Conservation (phyloP, 108 stramenopile species). For the Chaetoceros tenuissimus region DNA sequence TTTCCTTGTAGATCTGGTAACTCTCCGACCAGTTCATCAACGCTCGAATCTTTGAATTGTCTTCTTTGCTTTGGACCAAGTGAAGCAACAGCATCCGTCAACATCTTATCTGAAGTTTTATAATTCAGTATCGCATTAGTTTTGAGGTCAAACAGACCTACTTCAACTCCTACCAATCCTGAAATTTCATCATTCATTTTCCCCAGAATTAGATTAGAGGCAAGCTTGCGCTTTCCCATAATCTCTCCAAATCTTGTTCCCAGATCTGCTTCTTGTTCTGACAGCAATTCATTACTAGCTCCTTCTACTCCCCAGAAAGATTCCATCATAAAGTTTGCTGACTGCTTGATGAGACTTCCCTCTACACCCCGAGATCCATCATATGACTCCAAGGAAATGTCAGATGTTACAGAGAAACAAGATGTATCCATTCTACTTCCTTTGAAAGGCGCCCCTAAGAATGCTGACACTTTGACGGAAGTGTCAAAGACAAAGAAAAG, state of each 20-base stretch:
- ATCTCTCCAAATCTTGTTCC: slow-evolving; percentile 50
- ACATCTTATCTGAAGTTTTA: slow-evolving; percentile 33
- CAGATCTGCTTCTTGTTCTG: slow-evolving; percentile 39
- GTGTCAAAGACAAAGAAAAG: too few species aligned
- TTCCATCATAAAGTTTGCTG: slow-evolving; percentile 46
- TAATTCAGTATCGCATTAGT: slow-evolving; percentile 19
- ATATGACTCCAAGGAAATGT: not conserved
- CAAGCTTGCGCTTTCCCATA: slow-evolving; percentile 41
- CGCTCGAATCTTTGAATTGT: slow-evolving; percentile 35
- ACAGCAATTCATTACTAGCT: slow-evolving; percentile 16
- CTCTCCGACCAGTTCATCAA: slow-evolving; percentile 20
- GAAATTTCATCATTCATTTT: slow-evolving; percentile 19
- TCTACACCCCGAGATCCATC: not conserved
- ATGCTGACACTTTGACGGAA: too few species aligned
- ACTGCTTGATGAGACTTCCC: slow-evolving; percentile 12
- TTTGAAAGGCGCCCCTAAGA: too few species aligned
- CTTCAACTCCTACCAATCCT: slow-evolving; percentile 47
- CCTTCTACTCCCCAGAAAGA: slow-evolving; percentile 39
- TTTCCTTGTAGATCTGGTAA: slow-evolving; percentile 35
- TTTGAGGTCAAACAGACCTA: slow-evolving; percentile 25
- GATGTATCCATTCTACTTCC: too few species aligned
- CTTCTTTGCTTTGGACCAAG: slow-evolving; percentile 53
- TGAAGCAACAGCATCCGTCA: slow-evolving; percentile 45
- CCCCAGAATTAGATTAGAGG: slow-evolving; percentile 29
- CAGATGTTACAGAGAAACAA: too few species aligned